A percentile compares a stretch with the other conserved stretches of the same genome.
Evolutionary conservation across 306 rosid genomes (phyloP).

Genomic region (Cicer bijugum): DNA sequence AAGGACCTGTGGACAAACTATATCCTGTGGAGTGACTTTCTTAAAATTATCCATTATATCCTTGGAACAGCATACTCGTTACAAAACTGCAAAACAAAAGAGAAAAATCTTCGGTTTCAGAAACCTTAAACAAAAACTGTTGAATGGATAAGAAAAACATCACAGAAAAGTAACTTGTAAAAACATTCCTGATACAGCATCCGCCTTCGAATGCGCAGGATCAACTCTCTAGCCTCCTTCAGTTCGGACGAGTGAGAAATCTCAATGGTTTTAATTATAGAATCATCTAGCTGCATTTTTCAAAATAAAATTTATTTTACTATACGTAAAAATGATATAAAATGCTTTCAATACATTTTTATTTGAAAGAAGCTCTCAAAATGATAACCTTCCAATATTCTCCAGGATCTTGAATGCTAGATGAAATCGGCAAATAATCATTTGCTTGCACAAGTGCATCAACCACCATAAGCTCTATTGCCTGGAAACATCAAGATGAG

Average conservation of each 20-base stretch:
- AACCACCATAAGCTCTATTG: constrained; percentile 88
- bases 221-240: constrained; percentile 82
- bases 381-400: constrained; percentile 87
- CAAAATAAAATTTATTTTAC: constrained; percentile 30
- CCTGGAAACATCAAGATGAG: constrained; percentile 57
- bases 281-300: constrained; percentile 86
- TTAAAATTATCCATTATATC: constrained; percentile 74
- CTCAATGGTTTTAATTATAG: constrained; percentile 83
- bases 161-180: constrained; percentile 26
- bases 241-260: constrained; percentile 67
- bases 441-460: constrained; percentile 86
- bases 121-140: not conserved
- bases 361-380: constrained; percentile 27
- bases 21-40: constrained; percentile 88
- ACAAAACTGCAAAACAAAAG: constrained; percentile 68
- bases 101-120: constrained; percentile 18
- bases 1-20: constrained; percentile 87
- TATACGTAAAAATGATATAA: not conserved
- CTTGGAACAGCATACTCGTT: constrained; percentile 95
- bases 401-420: constrained; percentile 67
- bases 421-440: constrained; percentile 66
- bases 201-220: constrained; percentile 84
- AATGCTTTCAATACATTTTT: constrained; percentile 33
- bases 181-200: constrained; percentile 78
- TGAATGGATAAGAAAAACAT: constrained; percentile 14